Evolutionary conservation across 2,329 filamentous ascomycete species (phyloP).

Genomic region (Grosmannia serpens): DNA sequence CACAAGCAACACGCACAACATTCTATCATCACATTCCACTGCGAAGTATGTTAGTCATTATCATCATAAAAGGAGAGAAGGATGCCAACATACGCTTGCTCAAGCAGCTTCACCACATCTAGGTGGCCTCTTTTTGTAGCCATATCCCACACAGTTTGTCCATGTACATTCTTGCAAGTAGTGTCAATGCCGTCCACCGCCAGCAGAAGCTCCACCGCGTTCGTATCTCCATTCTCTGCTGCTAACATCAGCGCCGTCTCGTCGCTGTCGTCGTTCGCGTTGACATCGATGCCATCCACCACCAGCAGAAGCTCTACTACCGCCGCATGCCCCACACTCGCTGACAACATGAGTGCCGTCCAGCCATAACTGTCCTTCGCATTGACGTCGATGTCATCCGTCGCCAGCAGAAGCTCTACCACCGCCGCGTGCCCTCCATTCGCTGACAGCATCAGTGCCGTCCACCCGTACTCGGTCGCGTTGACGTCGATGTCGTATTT

Average conservation of each 20-base stretch:
- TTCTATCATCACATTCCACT: too few species aligned
- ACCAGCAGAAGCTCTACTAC: background rate
- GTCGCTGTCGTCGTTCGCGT: background rate
- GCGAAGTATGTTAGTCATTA: background rate
- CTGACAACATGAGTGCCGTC: background rate
- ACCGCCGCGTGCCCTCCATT: background rate
- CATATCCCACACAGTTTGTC: background rate
- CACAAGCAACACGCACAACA: too few species aligned
- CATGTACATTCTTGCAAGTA: background rate
- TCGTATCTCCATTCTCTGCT: background rate
- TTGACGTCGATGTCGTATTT: background rate
- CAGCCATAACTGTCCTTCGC: background rate
- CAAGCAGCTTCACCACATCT: background rate
- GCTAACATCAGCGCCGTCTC: background rate
- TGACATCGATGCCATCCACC: background rate
- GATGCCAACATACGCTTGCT: background rate
- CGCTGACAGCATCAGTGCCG: background rate
- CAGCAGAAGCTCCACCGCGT: background rate
- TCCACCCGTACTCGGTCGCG: background rate
- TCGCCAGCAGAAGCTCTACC: background rate
- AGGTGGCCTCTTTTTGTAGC: background rate
- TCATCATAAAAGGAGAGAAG: background rate
- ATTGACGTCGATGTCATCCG: background rate
- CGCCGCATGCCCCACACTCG: background rate
- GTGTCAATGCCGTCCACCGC: background rate